Base-by-base conservation (phyloP, 108 stramenopile genomes). In the Cyclotella atomus region DNA sequence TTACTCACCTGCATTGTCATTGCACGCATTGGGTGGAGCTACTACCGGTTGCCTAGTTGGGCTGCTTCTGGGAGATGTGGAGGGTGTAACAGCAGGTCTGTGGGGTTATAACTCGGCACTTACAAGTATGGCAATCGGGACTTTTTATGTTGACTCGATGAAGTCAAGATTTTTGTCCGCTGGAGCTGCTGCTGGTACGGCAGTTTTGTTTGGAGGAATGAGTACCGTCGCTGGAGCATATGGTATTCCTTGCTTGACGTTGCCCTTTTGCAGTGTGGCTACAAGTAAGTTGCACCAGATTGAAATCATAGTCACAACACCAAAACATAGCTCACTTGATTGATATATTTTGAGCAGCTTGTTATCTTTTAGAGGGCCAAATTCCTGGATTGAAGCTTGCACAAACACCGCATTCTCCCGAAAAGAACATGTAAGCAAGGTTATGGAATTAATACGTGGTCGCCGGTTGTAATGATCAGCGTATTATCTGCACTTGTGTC, bases 211-310 rank as follows among this genome's bases (percentile, higher is more conserved):
- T 71, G 93, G 89, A 9, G 88, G 86, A 25, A 83, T 94, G 69
- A 76, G 87, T 35, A 68, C 74, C 9, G 64, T 86, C 14, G 85
- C 88, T 78, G 89, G 88, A 57, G 71, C 66, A 0, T 77, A 66
- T 28, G 87, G 83, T 8, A 83, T 78, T 32, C 89, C 93, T 1
- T 86, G 86, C 46, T 67, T 94, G 62, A 94, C 93, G 8, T 73
- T 94, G 32, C 93, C 93, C 3, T 94, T 94, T 65, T 94, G 93
- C 60, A 65, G 83, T 20, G 85, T 88, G 27, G 81, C 85, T 60
- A 83, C 87, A 5, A 30, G 56, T 59, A 23, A 59, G 56, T n/a
- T n/a, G n/a, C n/a, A n/a, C n/a, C n/a, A n/a, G n/a, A n/a, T n/a
- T n/a, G n/a, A n/a, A n/a, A n/a, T n/a, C n/a, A n/a, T n/a, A n/a